phyloP scores from a whole-genome alignment of 2,329 filamentous ascomycete species.

The Penicillium verrucosum region DNA sequence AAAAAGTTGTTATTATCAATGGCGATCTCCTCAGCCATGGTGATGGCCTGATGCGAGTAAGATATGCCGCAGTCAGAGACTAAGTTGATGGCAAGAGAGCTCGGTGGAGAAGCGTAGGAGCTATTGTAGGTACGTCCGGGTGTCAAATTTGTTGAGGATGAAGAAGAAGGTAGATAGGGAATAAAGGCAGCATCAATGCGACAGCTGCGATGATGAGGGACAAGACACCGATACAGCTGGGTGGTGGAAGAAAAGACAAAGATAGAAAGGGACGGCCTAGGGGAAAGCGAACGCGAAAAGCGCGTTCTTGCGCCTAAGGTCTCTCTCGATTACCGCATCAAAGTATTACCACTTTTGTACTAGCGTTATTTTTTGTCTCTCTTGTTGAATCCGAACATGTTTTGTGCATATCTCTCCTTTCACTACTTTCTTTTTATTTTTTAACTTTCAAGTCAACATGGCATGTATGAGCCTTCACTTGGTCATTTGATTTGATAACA shows the following conservation, averaged over 20 bases:
- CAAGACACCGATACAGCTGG: neutral
- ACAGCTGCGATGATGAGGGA: neutral
- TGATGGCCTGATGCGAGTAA: constrained; percentile 17
- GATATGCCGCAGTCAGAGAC: constrained; percentile 16
- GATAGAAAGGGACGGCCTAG: neutral
- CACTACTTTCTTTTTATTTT: neutral
- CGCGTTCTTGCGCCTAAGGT: constrained; percentile 20
- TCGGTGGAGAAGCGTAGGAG: neutral
- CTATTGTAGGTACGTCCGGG: neutral
- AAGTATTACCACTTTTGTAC: constrained; percentile 21
- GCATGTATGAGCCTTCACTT: neutral
- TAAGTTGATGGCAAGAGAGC: neutral
- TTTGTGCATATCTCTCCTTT: neutral
- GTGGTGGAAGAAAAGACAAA: constrained; percentile 2
- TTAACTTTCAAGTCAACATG: neutral
- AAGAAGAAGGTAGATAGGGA: constrained; percentile 4
- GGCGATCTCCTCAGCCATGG: constrained; percentile 77
- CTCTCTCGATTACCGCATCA: constrained; percentile 15
- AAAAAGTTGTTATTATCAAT: constrained; percentile 94
- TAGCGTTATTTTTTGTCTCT: constrained; percentile 9
- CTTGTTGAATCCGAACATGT: neutral
- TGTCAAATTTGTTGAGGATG: neutral
- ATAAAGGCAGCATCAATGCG: neutral
- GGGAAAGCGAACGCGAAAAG: constrained; percentile 24
- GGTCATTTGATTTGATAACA: neutral